These are phyloP conservation scores for Globisporangium takayamanum DNA, from an alignment of 352 stramenopile genomes.

Conservation along the genomic window DNA sequence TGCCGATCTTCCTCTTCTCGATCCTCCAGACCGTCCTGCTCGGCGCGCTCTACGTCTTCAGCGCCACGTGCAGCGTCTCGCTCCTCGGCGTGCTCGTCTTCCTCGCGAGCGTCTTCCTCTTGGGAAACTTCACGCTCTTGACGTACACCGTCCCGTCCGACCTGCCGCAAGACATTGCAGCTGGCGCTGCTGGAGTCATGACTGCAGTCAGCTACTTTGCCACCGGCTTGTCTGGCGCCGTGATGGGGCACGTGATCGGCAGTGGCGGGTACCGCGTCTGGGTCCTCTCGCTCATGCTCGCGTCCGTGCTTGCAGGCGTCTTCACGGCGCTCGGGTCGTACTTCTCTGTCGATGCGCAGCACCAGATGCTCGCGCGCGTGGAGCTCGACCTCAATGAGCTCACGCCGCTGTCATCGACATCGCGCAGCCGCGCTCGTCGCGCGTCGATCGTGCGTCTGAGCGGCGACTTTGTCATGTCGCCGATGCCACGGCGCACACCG, in stretches of 20 bases:
- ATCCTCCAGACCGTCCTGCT: constrained; percentile 50
- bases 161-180: constrained; percentile 62
- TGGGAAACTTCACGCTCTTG: constrained; percentile 72
- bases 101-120: constrained; percentile 55
- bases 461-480: constrained; percentile 29
- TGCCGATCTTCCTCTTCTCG: constrained; percentile 72
- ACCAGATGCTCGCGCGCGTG: too few species aligned
- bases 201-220: constrained; percentile 63
- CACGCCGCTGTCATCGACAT: constrained; percentile 31
- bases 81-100: constrained; percentile 55
- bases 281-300: constrained; percentile 47
- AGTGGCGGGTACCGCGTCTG: constrained; percentile 49
- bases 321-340: constrained; percentile 57
- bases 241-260: constrained; percentile 63
- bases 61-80: constrained; percentile 36
- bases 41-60: constrained; percentile 49
- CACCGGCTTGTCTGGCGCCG: constrained; percentile 48
- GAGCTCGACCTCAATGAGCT: constrained; percentile 19
- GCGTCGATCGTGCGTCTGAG: constrained; percentile 33
- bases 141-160: constrained; percentile 72
- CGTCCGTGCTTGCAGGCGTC: constrained; percentile 46
- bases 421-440: constrained; percentile 20
- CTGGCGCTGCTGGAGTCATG: constrained; percentile 56
- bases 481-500: constrained; percentile 14
- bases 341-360: constrained; percentile 27